A percentile compares a stretch with the other conserved stretches of the same genome.
Conservation (phyloP, 1,284 basidiomycete genomes). For the Amylostereum chailletii region DNA sequence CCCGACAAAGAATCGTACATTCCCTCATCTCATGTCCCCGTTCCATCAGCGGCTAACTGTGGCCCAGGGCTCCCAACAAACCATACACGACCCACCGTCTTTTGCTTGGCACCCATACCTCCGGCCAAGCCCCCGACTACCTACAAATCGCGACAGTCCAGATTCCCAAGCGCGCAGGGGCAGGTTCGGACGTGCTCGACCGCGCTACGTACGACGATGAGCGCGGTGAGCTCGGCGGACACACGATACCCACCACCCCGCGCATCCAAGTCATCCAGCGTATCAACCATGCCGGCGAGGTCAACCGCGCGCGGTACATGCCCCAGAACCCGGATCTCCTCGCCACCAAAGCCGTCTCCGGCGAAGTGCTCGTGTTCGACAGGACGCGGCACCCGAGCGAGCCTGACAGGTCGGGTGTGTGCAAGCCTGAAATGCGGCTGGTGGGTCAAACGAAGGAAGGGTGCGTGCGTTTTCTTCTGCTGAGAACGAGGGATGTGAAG, state of each 20-base stretch:
- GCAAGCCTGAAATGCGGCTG: constrained; percentile 86
- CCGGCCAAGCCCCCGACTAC: constrained; percentile 90
- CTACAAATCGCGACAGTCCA: constrained; percentile 94
- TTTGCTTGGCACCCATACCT: constrained; percentile 96
- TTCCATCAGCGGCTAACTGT: neutral
- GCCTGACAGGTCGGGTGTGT: constrained; percentile 77
- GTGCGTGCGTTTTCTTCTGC: constrained; percentile 38
- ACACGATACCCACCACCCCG: constrained; percentile 70
- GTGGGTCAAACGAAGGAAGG: constrained; percentile 92
- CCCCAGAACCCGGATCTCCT: constrained; percentile 97
- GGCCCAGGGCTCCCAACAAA: constrained; percentile 70
- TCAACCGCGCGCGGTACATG: constrained; percentile 97
- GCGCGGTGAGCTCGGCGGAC: constrained; percentile 83
- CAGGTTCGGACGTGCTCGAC: constrained; percentile 67
- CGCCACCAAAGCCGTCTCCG: constrained; percentile 88
- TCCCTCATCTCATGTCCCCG: constrained; percentile 1
- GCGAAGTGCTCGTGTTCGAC: constrained; percentile 93
- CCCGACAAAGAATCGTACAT: constrained; percentile 90
- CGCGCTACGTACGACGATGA: constrained; percentile 87
- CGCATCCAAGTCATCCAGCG: constrained; percentile 87
- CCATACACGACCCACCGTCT: constrained; percentile 90
- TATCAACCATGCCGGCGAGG: constrained; percentile 95
- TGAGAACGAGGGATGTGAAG: neutral
- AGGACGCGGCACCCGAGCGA: constrained; percentile 94
- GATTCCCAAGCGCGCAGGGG: constrained; percentile 73